Conservation (phyloP, 169 alveolate genomes). For the Plasmodium ovale region DNA sequence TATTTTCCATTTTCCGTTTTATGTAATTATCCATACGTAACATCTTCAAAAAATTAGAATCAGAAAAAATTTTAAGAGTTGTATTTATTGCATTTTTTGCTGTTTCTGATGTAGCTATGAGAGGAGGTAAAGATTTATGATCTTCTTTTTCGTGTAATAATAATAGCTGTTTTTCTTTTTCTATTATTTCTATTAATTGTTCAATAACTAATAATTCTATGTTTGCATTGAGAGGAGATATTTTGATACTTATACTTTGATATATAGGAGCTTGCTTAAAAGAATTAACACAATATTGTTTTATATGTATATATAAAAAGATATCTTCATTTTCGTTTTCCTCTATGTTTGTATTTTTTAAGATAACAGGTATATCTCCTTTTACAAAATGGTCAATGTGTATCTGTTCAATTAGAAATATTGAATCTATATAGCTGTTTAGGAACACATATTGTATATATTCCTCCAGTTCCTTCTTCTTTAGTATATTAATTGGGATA, state of each 20-base stretch:
- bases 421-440: conserved; percentile 78
- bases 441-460: conserved; percentile 46
- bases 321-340: conserved; percentile 85
- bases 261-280: conserved; percentile 85
- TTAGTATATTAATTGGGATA: conserved; percentile 37
- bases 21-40: conserved; percentile 32
- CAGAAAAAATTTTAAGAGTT: conserved; percentile 59
- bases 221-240: conserved; percentile 89
- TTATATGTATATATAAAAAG: conserved; percentile 84
- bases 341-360: conserved; percentile 85
- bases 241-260: conserved; percentile 83
- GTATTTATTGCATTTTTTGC: conserved; percentile 57
- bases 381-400: conserved; percentile 92
- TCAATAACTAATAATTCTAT: conserved; percentile 91
- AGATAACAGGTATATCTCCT: conserved; percentile 92
- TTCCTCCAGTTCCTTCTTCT: conserved; percentile 60
- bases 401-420: conserved; percentile 78
- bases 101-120: conserved; percentile 51
- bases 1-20: conserved; percentile 17
- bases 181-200: conserved; percentile 88
- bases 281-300: conserved; percentile 81
- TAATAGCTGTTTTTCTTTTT: conserved; percentile 83
- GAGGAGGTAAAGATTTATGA: conserved; percentile 73
- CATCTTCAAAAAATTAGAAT: conserved; percentile 28
- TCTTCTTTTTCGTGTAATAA: conserved; percentile 41